phyloP scores from a whole-genome alignment of 345 rosid genomes.

The Linum usitatissimum region DNA sequence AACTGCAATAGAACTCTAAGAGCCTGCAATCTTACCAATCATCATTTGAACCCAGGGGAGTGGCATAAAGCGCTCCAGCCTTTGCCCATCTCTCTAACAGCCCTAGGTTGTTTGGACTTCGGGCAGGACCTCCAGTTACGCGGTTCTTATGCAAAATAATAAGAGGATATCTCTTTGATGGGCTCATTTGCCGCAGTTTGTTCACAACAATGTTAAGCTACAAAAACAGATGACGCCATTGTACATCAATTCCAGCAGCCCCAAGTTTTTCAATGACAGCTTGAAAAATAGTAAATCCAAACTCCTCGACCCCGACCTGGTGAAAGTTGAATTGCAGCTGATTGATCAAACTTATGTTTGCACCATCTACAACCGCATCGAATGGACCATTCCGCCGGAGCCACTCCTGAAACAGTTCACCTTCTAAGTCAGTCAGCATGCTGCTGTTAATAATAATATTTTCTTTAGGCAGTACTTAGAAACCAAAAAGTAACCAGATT shows the following conservation, averaged over 20 bases:
- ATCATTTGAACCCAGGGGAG: constrained; percentile 92
- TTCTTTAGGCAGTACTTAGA: background rate
- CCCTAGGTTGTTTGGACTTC: constrained; percentile 45
- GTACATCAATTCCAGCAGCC: constrained; percentile 1
- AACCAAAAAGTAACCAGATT: background rate
- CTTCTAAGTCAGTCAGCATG: background rate
- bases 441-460: too few species aligned
- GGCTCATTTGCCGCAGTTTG: constrained; percentile 43
- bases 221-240: constrained; percentile 13
- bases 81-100: constrained; percentile 59
- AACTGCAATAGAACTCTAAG: background rate
- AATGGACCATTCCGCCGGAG: constrained; percentile 74
- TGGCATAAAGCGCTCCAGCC: constrained; percentile 68
- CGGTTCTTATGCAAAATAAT: constrained; percentile 74
- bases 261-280: constrained; percentile 2
- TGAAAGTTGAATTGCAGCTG: constrained; percentile 44
- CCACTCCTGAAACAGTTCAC: constrained; percentile 60
- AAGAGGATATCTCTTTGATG: constrained; percentile 66
- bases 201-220: constrained; percentile 60
- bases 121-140: constrained; percentile 57
- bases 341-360: constrained; percentile 59
- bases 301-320: constrained; percentile 37
- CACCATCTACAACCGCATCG: constrained; percentile 88
- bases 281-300: background rate
- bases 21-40: constrained; percentile 55